A percentile compares a stretch with the other conserved stretches of the same genome.
Conservation (phyloP, 768 basidiomycete species). For the Cystofilobasidium capitatum region DNA sequence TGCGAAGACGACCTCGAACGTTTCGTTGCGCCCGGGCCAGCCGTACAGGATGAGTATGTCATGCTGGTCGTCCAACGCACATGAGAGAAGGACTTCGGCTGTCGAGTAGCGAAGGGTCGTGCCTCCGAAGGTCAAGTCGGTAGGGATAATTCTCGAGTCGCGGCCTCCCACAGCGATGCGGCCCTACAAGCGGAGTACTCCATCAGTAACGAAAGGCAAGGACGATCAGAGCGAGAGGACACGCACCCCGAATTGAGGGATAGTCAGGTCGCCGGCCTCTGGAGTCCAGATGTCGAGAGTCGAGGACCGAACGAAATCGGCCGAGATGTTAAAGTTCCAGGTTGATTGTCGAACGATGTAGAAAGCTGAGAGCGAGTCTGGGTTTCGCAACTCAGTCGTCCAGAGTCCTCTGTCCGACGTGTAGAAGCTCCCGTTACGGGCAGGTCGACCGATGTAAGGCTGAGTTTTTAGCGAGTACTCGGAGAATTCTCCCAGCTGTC, state of each 20-base stretch:
- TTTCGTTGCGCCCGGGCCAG: neutral
- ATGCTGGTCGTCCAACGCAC: neutral
- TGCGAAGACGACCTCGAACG: conserved; percentile 1
- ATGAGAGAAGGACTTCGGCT: neutral
- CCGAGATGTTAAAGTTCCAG: neutral
- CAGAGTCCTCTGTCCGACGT: neutral
- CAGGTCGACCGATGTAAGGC: conserved; percentile 8
- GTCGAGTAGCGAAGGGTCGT: conserved; percentile 3
- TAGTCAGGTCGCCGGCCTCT: neutral
- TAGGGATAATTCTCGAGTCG: conserved; percentile 2
- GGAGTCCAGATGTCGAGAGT: conserved; percentile 9
- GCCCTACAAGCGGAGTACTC: neutral
- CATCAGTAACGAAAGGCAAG: neutral
- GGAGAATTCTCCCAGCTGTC: neutral
- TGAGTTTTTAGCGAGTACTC: conserved; percentile 8
- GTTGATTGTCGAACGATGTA: conserved; percentile 5
- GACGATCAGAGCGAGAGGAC: neutral
- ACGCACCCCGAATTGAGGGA: conserved; percentile 8
- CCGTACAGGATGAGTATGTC: conserved; percentile 8
- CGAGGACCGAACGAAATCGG: neutral
- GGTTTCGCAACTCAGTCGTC: conserved; percentile 6
- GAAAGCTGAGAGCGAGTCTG: conserved; percentile 1
- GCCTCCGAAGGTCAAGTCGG: neutral
- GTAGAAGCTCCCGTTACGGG: conserved; percentile 6
- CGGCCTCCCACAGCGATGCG: neutral